Percentiles rank a stretch among this genome's conserved stretches.
Conservation (phyloP, 257 asterid genomes). For the Salvia rosmarinus region DNA sequence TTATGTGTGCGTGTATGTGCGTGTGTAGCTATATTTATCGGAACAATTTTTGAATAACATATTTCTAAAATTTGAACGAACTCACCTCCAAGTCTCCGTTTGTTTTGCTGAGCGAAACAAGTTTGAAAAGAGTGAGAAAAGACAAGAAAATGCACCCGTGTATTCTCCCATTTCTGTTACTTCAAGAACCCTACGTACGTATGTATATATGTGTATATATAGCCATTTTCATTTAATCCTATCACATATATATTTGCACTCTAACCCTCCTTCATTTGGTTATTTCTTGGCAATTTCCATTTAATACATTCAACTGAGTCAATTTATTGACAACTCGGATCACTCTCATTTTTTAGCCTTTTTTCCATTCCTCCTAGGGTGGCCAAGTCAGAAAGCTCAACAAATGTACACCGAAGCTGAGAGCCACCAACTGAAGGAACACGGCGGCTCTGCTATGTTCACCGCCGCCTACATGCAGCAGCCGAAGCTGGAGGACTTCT, state of each 20-base stretch:
- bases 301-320: not conserved
- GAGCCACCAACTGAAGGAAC: conserved; percentile 32
- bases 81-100: conserved; percentile 50
- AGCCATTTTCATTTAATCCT: not conserved
- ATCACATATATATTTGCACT: not conserved
- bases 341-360: not conserved
- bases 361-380: conserved; percentile 37
- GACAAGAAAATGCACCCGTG: conserved; percentile 57
- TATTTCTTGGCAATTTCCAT: conserved; percentile 14
- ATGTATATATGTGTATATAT: not conserved
- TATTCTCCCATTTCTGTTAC: conserved; percentile 41
- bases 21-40: not conserved
- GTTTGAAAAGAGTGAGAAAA: conserved; percentile 46
- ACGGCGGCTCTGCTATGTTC: conserved; percentile 37
- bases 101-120: conserved; percentile 51
- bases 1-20: not conserved
- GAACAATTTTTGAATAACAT: not conserved
- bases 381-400: conserved; percentile 56
- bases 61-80: conserved; percentile 17
- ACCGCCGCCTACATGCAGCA: conserved; percentile 58
- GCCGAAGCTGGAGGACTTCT: conserved; percentile 88
- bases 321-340: conserved; percentile 27
- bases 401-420: conserved; percentile 49
- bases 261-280: conserved; percentile 9
- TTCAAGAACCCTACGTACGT: conserved; percentile 6